Evolutionary conservation across 331 rosid genomes (phyloP).

Genomic region (Cydonia oblonga): DNA sequence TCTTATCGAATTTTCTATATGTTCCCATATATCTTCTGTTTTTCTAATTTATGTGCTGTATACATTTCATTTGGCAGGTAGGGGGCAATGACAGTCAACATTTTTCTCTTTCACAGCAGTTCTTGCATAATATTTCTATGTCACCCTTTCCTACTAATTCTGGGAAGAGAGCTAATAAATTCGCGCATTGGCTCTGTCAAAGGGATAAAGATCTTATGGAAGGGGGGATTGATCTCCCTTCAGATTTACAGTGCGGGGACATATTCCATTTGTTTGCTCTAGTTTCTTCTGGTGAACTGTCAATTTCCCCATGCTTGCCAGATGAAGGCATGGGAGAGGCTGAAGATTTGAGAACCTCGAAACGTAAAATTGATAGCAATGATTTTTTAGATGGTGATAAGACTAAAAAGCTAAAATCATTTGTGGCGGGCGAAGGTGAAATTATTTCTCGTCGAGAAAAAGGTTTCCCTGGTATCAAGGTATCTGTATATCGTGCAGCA

Average conservation of each 20-base stretch:
- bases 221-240: constrained; percentile 45
- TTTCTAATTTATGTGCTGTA: not conserved
- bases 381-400: constrained; percentile 39
- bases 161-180: constrained; percentile 59
- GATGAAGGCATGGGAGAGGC: constrained; percentile 84
- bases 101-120: constrained; percentile 69
- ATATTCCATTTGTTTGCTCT: constrained; percentile 72
- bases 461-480: constrained; percentile 79
- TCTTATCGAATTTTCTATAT: not conserved
- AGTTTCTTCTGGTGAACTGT: constrained; percentile 64
- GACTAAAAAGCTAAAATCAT: constrained; percentile 53
- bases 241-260: constrained; percentile 82
- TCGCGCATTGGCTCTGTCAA: constrained; percentile 57
- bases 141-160: constrained; percentile 74
- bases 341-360: constrained; percentile 63
- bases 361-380: constrained; percentile 51
- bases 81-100: constrained; percentile 60
- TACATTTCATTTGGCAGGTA: constrained; percentile 39
- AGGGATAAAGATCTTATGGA: constrained; percentile 49
- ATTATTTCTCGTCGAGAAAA: constrained; percentile 85
- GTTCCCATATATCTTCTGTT: not conserved
- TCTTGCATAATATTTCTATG: constrained; percentile 61
- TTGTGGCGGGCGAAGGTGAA: constrained; percentile 64
- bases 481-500: constrained; percentile 33
- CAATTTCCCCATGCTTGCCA: constrained; percentile 64